Conservation (phyloP, 495 filamentous ascomycete species). For the Astrocystis sublimbata region DNA sequence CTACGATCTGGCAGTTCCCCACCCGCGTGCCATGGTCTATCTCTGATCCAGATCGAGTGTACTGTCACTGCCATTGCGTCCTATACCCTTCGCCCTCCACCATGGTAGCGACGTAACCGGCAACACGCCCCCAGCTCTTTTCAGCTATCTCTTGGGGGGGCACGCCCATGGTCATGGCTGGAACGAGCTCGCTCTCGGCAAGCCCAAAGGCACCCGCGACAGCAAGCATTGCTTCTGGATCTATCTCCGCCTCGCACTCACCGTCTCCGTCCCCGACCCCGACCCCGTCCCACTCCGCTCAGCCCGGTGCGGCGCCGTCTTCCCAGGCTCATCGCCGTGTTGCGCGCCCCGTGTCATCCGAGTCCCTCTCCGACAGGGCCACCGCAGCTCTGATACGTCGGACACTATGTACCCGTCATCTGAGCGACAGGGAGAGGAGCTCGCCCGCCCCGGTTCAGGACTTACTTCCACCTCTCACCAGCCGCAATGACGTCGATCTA, state of each 20-base stretch:
- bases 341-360: slow-evolving; percentile 31
- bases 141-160: too few relatives aligned
- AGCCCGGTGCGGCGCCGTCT: slow-evolving; percentile 28
- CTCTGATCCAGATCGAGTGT: background rate
- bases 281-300: slow-evolving; percentile 24
- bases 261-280: slow-evolving; percentile 22
- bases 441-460: slow-evolving; percentile 62
- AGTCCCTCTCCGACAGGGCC: slow-evolving; percentile 53
- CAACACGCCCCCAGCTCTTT: slow-evolving; percentile 16
- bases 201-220: slow-evolving; percentile 12
- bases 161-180: slow-evolving; percentile 30
- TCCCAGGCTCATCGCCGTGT: slow-evolving; percentile 31
- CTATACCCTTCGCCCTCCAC: background rate
- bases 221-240: slow-evolving; percentile 2
- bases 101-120: slow-evolving; percentile 12
- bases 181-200: slow-evolving; percentile 18
- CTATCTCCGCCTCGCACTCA: background rate
- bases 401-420: slow-evolving; percentile 50
- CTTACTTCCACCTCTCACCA: slow-evolving; percentile 85
- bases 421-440: slow-evolving; percentile 45
- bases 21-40: background rate
- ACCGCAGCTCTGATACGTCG: slow-evolving; percentile 54
- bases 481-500: slow-evolving; percentile 86
- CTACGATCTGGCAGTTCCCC: background rate
- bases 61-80: background rate